Base-by-base conservation (phyloP, 2,329 filamentous ascomycete genomes). In the Rutstroemia sp. region DNA sequence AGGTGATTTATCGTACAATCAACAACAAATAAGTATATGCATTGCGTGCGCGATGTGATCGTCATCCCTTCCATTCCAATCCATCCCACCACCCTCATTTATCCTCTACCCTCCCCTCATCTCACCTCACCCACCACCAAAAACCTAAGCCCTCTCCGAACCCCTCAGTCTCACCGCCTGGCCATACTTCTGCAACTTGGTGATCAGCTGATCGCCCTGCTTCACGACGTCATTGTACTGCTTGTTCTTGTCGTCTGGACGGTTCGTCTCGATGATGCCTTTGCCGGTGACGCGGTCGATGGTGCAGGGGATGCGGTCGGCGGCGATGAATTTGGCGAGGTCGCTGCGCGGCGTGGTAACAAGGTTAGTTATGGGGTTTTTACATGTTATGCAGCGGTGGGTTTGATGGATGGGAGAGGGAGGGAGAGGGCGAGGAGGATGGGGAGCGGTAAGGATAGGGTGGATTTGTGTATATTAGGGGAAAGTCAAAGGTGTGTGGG, bases 171-270 rank as follows among this genome's bases (percentile, higher is more conserved):
- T 83, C 62, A 99, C 94, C 2, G 94, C 88, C 75, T 99, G 94
- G 46, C 94, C 94, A 73, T 99, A 99, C 80, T 99, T 99, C 77
- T 99, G 94, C 65, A 99, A 79, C 80, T 99, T 99, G 58, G 94
- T 99, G 71, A 99, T 97, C 61, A 99, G 80, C 74, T 95, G 89
- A 73, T 99, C 94, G 34, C 94, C 94, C 72, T 97, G 94, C 77
- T 94, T 94, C 60, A 99, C 91, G 39, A 97, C 91, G 67, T 99
- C 94, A 67, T 92, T 88, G 75, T 99, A 99, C 77, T 99, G 94
- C 81, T 96, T 96, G 80, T 97, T 97, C 85, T 99, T 99, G 77
- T 96, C 92, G 71, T 97, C 94, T 8, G 92, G 92, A 54, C 94
- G 83, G 77, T 96, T 96, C 46, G 94, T 99, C 80, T 97, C 94